phyloP scores from a whole-genome alignment of 345 rosid genomes.

The Heritiera littoralis region DNA sequence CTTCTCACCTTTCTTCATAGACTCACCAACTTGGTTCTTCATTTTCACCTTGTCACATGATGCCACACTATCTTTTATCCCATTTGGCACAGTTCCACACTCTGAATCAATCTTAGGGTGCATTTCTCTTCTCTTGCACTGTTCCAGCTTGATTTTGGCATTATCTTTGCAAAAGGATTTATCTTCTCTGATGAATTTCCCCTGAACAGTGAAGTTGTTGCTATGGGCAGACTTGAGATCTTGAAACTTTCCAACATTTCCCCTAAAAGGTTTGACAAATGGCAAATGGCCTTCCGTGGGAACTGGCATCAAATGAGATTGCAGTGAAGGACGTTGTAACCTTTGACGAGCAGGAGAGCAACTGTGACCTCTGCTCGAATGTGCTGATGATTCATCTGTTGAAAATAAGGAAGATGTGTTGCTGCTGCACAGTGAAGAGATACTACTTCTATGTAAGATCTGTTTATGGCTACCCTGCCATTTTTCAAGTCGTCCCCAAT shows the following conservation, averaged over 20 bases:
- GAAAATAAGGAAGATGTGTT: conserved; percentile 43
- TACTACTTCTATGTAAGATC: conserved; percentile 35
- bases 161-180: conserved; percentile 28
- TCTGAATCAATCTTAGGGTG: conserved; percentile 30
- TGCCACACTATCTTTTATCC: conserved; percentile 35
- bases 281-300: conserved; percentile 35
- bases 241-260: conserved; percentile 30
- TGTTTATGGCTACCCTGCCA: conserved; percentile 69
- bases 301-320: conserved; percentile 48
- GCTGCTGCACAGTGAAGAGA: conserved; percentile 49
- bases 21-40: conserved; percentile 35
- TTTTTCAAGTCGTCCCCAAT: conserved; percentile 83
- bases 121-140: conserved; percentile 34
- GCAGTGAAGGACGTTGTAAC: conserved; percentile 45
- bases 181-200: conserved; percentile 27
- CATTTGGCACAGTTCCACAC: conserved; percentile 30
- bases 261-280: conserved; percentile 33
- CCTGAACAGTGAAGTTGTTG: conserved; percentile 29
- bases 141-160: conserved; percentile 32
- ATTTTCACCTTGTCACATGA: conserved; percentile 30
- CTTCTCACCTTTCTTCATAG: conserved; percentile 34
- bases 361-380: conserved; percentile 49
- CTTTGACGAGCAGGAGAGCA: conserved; percentile 42
- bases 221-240: conserved; percentile 28
- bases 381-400: conserved; percentile 50